Percentiles rank a stretch among this genome's conserved stretches.
These are phyloP conservation scores for Mrakia frigida DNA, from an alignment of 768 basidiomycete species.

Conservation along the genomic window DNA sequence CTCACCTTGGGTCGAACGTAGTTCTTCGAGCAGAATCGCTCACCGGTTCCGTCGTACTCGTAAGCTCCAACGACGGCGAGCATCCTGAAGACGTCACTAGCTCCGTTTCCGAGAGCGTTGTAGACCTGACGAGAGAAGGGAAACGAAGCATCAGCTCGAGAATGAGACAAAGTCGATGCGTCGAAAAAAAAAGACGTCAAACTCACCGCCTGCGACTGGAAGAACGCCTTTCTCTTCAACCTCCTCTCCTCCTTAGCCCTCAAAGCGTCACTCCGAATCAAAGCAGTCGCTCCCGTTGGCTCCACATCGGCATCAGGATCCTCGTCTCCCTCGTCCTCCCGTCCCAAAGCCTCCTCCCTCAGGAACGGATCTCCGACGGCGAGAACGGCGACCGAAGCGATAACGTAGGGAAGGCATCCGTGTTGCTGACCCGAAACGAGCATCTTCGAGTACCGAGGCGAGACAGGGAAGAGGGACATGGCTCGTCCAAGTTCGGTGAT, in stretches of 20 bases:
- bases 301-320: constrained; percentile 44
- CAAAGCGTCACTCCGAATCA: constrained; percentile 51
- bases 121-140: constrained; percentile 54
- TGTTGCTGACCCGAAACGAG: constrained; percentile 78
- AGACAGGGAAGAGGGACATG: constrained; percentile 90
- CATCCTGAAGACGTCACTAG: constrained; percentile 79
- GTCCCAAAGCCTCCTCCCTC: constrained; percentile 58
- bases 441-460: constrained; percentile 94
- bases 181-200: background rate
- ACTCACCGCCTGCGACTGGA: constrained; percentile 69
- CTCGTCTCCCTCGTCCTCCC: constrained; percentile 50
- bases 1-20: constrained; percentile 83
- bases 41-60: constrained; percentile 78
- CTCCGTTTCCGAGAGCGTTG: constrained; percentile 67
- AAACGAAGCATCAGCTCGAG: background rate
- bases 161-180: background rate
- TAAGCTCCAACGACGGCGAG: constrained; percentile 95
- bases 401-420: constrained; percentile 83
- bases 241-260: constrained; percentile 52
- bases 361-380: constrained; percentile 95
- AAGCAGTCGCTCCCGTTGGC: constrained; percentile 42
- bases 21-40: constrained; percentile 76
- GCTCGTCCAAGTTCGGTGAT: constrained; percentile 86
- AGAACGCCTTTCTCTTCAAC: constrained; percentile 68
- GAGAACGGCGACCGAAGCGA: constrained; percentile 81